Evolutionary conservation across 2,329 filamentous ascomycete species (phyloP).

Genomic region (Aspergillus amoenus): DNA sequence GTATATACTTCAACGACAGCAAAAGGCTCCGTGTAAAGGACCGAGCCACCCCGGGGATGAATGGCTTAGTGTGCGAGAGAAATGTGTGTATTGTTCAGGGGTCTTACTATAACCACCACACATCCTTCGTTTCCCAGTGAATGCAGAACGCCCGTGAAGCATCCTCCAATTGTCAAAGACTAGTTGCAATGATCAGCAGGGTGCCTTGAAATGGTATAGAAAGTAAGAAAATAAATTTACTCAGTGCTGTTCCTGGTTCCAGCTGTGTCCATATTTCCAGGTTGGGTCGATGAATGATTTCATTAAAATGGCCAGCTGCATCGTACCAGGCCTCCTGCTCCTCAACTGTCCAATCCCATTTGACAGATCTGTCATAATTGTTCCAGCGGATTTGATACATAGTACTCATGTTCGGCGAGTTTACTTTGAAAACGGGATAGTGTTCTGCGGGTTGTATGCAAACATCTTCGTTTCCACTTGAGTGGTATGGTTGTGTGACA

Average conservation of each 20-base stretch:
- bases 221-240: slow-evolving; percentile 50
- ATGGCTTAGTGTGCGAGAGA: no score
- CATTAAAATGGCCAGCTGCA: slow-evolving; percentile 73
- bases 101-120: slow-evolving; percentile 86
- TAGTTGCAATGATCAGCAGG: slow-evolving; percentile 32
- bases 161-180: slow-evolving; percentile 98
- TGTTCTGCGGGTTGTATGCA: slow-evolving; percentile 70
- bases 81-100: neutral
- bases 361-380: slow-evolving; percentile 77
- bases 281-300: slow-evolving; percentile 63
- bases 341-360: slow-evolving; percentile 55
- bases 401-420: slow-evolving; percentile 39
- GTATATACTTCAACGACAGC: neutral
- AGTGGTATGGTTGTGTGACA: slow-evolving; percentile 70
- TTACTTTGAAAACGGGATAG: slow-evolving; percentile 71
- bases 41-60: no score
- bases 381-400: slow-evolving; percentile 83
- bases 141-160: slow-evolving; percentile 79
- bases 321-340: slow-evolving; percentile 69
- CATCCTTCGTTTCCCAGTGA: slow-evolving; percentile 80
- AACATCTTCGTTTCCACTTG: slow-evolving; percentile 82
- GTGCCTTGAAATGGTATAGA: neutral
- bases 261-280: slow-evolving; percentile 80
- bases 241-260: slow-evolving; percentile 71
- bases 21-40: neutral